These are phyloP conservation scores for Cercis canadensis DNA, from an alignment of 306 rosid species.

Conservation along the genomic window DNA sequence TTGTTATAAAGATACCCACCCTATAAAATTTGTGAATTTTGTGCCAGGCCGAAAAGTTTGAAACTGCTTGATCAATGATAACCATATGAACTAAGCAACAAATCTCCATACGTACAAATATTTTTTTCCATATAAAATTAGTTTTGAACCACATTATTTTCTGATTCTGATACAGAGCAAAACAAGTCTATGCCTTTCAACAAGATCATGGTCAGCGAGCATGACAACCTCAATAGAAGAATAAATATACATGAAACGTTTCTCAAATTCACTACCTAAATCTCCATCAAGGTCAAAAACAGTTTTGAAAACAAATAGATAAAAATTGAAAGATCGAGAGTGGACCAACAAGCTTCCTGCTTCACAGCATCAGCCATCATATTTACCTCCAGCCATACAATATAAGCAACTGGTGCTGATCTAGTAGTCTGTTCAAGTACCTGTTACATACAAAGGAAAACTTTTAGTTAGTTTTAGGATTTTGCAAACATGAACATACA, in stretches of 20 bases:
- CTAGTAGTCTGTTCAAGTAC: slow-evolving; percentile 3
- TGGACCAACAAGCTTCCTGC: slow-evolving; percentile 32
- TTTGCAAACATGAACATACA: not conserved
- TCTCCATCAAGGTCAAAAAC: slow-evolving; percentile 21
- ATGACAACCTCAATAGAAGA: slow-evolving; percentile 9
- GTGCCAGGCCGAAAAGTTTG: no score
- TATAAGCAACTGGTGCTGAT: not conserved
- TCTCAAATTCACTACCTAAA: slow-evolving; percentile 1
- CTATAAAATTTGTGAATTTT: no score
- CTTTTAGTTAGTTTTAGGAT: not conserved
- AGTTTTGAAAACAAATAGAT: not conserved
- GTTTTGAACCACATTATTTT: not conserved
- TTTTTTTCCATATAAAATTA: not conserved
- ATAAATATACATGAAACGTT: not conserved
- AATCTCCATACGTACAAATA: slow-evolving; percentile 1
- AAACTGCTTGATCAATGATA: not conserved
- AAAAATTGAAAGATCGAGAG: not conserved
- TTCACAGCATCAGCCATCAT: not conserved
- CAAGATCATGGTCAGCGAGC: not conserved
- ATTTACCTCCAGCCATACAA: not conserved
- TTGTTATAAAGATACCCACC: no score
- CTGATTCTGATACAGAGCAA: slow-evolving; percentile 23
- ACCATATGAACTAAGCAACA: no score
- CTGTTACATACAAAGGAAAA: slow-evolving; percentile 7
- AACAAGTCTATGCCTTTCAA: slow-evolving; percentile 8